Conservation (phyloP, 805 yeast genomes). For the Huiozyma naganishii region DNA sequence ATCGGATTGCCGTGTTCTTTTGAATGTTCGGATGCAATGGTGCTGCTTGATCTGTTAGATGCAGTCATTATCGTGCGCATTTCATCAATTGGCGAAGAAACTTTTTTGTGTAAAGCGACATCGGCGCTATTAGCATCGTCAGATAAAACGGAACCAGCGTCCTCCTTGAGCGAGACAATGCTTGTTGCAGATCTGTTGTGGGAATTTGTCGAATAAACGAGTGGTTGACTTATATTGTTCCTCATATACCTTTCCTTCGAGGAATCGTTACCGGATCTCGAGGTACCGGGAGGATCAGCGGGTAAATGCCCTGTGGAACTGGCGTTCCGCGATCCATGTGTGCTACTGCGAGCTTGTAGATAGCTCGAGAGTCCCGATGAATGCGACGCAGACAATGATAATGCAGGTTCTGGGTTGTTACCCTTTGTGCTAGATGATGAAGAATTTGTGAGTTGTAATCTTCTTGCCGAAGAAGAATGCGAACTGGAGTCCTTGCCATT, state of each 20-base stretch:
- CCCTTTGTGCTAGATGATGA: no score
- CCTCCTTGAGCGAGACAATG: not conserved
- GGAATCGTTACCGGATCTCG: not conserved
- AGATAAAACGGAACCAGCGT: slow-evolving; percentile 1
- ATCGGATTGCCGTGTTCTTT: not conserved
- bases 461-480: no score
- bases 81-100: no score
- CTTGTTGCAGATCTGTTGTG: not conserved
- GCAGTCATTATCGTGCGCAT: not conserved
- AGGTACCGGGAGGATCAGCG: no score
- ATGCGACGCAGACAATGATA: not conserved
- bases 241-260: slow-evolving; percentile 1
- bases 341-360: not conserved
- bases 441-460: no score
- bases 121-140: slow-evolving; percentile 1
- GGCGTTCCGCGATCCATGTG: no score
- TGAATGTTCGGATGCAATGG: not conserved
- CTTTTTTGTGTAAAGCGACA: not conserved
- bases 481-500: not conserved
- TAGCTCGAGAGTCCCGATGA: not conserved
- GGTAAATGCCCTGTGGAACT: no score
- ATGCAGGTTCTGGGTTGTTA: no score
- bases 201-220: not conserved
- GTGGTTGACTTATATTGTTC: slow-evolving; percentile 1
- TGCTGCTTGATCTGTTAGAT: not conserved